A percentile compares a stretch with the other conserved stretches of the same genome.
Evolutionary conservation across 768 basidiomycete species (phyloP).

Genomic region (Boletus rex-veris): DNA sequence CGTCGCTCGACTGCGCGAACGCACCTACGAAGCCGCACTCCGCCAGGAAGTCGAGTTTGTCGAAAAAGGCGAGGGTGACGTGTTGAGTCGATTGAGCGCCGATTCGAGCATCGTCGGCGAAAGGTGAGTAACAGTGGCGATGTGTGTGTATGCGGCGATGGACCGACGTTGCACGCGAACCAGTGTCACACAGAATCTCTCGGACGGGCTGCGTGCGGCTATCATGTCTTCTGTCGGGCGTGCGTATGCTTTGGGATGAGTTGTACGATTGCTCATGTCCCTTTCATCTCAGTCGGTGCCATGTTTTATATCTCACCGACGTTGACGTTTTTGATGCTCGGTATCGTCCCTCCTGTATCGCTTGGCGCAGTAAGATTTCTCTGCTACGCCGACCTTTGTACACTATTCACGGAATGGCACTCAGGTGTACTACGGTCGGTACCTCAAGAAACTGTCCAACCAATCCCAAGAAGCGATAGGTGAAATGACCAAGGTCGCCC

Average conservation of each 20-base stretch:
- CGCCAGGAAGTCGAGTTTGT: conserved; percentile 91
- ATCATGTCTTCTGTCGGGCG: conserved; percentile 94
- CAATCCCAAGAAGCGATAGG: conserved; percentile 93
- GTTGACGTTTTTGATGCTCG: conserved; percentile 88
- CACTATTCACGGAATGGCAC: conserved; percentile 3
- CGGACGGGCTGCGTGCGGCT: conserved; percentile 76
- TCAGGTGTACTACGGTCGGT: conserved; percentile 93
- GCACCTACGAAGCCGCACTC: conserved; percentile 79
- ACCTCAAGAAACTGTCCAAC: conserved; percentile 87
- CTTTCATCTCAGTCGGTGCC: conserved; percentile 61
- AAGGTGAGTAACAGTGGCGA: conserved; percentile 47
- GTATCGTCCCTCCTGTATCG: conserved; percentile 85
- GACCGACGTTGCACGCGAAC: background rate
- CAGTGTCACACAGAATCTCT: conserved; percentile 72
- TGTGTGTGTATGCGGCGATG: too few species aligned
- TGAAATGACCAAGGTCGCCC: conserved; percentile 88
- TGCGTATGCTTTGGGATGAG: conserved; percentile 38
- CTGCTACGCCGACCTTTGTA: background rate
- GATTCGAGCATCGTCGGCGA: conserved; percentile 94
- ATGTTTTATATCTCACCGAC: conserved; percentile 94
- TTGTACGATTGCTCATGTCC: background rate
- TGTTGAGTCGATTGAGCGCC: conserved; percentile 83
- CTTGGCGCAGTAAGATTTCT: conserved; percentile 64
- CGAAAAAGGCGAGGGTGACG: conserved; percentile 90
- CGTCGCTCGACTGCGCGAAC: conserved; percentile 79